phyloP scores from a whole-genome alignment of 2,329 filamentous ascomycete genomes.

The Calonectria pteridis region DNA sequence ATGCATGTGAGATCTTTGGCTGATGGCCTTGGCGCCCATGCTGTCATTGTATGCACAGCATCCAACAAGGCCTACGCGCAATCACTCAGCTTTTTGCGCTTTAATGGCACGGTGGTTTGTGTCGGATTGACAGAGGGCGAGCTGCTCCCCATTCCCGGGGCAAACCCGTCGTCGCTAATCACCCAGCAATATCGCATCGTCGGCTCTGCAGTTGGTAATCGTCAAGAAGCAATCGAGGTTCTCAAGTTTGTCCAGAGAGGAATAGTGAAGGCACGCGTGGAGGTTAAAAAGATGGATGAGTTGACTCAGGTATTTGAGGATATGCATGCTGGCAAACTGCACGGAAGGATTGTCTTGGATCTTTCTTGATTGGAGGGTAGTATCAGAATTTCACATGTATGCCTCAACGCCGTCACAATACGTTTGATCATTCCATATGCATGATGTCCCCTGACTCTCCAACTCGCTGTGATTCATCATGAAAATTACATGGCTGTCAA shows the following conservation, averaged over 20 bases:
- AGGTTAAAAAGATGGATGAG: constrained; percentile 14
- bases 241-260: background rate
- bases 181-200: constrained; percentile 9
- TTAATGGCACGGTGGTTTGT: constrained; percentile 15
- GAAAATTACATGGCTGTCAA: too few species aligned
- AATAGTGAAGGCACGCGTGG: constrained; percentile 6
- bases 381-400: background rate
- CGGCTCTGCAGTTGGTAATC: constrained; percentile 10
- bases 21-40: background rate
- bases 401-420: background rate
- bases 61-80: constrained; percentile 9
- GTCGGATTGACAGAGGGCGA: constrained; percentile 17
- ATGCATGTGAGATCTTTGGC: background rate
- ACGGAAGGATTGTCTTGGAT: constrained; percentile 8
- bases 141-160: background rate
- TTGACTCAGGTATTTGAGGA: constrained; percentile 5
- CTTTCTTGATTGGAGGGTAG: background rate
- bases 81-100: constrained; percentile 8
- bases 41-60: constrained; percentile 1
- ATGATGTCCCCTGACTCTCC: background rate
- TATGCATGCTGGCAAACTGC: constrained; percentile 11
- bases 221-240: constrained; percentile 5
- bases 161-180: background rate
- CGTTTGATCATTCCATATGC: background rate
- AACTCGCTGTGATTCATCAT: background rate